Evolutionary conservation across 1,284 basidiomycete genomes (phyloP).

Genomic region (Tilletiaria anomala): DNA sequence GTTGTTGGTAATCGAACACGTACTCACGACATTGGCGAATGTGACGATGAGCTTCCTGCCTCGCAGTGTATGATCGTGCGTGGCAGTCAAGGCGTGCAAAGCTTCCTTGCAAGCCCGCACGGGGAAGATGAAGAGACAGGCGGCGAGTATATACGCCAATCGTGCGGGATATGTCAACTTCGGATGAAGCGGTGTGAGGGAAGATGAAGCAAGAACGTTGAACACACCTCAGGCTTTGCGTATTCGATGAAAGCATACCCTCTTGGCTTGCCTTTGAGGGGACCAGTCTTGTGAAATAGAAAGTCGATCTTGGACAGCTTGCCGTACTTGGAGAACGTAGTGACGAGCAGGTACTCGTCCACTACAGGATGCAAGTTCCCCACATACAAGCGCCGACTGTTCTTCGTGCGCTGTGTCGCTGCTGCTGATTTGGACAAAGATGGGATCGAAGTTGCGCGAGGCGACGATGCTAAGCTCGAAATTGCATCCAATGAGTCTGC

Average conservation of each 20-base stretch:
- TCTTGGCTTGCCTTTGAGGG: constrained; percentile 73
- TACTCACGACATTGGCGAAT: constrained; percentile 62
- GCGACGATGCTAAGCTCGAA: too few relatives aligned
- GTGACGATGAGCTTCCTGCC: constrained; percentile 78
- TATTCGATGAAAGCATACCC: constrained; percentile 93
- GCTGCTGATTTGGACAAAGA: too few relatives aligned
- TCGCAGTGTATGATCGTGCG: constrained; percentile 66
- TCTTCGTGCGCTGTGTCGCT: too few relatives aligned
- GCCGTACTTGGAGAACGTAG: constrained; percentile 78
- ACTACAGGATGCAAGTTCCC: constrained; percentile 76
- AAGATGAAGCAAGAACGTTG: not conserved
- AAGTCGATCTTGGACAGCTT: constrained; percentile 83
- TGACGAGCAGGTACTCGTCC: constrained; percentile 71
- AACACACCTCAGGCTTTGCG: constrained; percentile 47
- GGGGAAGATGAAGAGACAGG: too few relatives aligned
- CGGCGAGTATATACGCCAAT: too few relatives aligned
- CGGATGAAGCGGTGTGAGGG: too few relatives aligned
- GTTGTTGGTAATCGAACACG: too few relatives aligned
- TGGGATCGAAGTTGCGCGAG: too few relatives aligned
- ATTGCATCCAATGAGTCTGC: too few relatives aligned
- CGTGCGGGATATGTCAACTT: too few relatives aligned
- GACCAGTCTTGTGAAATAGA: constrained; percentile 82
- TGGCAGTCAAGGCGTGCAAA: constrained; percentile 56
- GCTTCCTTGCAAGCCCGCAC: constrained; percentile 56
- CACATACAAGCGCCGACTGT: too few relatives aligned